phyloP scores from a whole-genome alignment of 2,329 filamentous ascomycete genomes.

The Neofusicoccum parvum region DNA sequence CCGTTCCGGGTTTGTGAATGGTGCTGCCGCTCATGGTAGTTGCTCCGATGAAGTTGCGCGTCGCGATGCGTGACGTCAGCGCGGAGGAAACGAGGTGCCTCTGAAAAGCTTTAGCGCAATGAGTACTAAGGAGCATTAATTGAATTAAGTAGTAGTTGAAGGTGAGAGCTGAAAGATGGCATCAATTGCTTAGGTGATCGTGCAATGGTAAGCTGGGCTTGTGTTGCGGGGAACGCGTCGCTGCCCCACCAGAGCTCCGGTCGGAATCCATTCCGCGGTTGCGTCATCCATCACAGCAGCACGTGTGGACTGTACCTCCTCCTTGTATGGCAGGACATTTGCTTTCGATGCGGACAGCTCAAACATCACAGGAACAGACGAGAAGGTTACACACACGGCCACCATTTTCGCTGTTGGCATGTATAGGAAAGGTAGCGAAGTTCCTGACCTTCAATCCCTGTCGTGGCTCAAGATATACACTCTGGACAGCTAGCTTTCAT shows the following conservation, averaged over 20 bases:
- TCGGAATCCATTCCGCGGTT: conserved; percentile 1
- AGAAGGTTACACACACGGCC: too few species aligned
- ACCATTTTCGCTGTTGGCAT: too few species aligned
- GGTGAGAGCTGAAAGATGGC: neutral
- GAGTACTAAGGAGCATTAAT: neutral
- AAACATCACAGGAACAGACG: too few species aligned
- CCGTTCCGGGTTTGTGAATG: conserved; percentile 41
- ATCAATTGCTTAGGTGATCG: neutral
- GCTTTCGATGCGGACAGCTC: too few species aligned
- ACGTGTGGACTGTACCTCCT: too few species aligned
- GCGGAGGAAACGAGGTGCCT: neutral
- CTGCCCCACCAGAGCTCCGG: conserved; percentile 1
- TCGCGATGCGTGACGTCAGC: neutral
- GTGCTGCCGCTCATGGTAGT: conserved; percentile 16
- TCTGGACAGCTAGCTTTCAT: too few species aligned
- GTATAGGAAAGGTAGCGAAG: too few species aligned
- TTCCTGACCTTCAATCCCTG: too few species aligned
- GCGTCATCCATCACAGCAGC: too few species aligned
- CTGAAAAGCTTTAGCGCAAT: neutral
- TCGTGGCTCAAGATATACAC: too few species aligned
- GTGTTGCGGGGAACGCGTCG: neutral
- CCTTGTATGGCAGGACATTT: too few species aligned
- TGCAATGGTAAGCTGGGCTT: conserved; percentile 1
- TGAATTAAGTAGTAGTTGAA: neutral
- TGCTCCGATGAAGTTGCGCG: neutral